These are phyloP conservation scores for Coniella vitis DNA, from an alignment of 2,329 filamentous ascomycete genomes.

Conservation along the genomic window DNA sequence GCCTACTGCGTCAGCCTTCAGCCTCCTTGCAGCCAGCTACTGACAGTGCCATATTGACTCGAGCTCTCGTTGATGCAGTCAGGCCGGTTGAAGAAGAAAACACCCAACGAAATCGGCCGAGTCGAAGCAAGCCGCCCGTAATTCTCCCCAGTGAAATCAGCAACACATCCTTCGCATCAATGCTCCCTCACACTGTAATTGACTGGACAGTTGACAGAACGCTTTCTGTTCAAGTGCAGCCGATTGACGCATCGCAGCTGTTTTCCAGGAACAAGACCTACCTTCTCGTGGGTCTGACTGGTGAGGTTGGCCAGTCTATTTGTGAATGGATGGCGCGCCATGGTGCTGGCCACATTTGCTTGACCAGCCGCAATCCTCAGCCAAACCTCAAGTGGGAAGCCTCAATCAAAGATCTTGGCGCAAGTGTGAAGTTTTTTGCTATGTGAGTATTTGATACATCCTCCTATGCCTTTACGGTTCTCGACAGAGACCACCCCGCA, in stretches of 20 bases:
- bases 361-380: conserved; percentile 33
- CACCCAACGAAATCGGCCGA: too few relatives aligned
- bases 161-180: not conserved
- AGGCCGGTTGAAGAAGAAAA: too few relatives aligned
- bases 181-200: not conserved
- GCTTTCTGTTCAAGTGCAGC: not conserved
- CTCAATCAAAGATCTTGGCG: conserved; percentile 13
- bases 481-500: not conserved
- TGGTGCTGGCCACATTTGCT: conserved; percentile 30
- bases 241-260: not conserved
- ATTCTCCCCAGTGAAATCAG: not conserved
- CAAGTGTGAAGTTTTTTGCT: conserved; percentile 9
- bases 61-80: too few relatives aligned
- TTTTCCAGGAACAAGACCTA: conserved; percentile 27
- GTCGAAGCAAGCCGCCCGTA: too few relatives aligned
- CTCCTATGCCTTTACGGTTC: too few relatives aligned
- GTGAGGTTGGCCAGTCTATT: conserved; percentile 30
- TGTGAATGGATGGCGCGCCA: conserved; percentile 32
- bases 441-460: not conserved
- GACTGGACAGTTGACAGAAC: not conserved
- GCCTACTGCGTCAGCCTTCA: too few relatives aligned
- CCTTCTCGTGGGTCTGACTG: conserved; percentile 26
- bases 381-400: conserved; percentile 25
- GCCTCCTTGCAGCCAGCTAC: too few relatives aligned
- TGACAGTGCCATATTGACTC: too few relatives aligned